Conservation (phyloP, 345 rosid species). For the Hibiscus syriacus region DNA sequence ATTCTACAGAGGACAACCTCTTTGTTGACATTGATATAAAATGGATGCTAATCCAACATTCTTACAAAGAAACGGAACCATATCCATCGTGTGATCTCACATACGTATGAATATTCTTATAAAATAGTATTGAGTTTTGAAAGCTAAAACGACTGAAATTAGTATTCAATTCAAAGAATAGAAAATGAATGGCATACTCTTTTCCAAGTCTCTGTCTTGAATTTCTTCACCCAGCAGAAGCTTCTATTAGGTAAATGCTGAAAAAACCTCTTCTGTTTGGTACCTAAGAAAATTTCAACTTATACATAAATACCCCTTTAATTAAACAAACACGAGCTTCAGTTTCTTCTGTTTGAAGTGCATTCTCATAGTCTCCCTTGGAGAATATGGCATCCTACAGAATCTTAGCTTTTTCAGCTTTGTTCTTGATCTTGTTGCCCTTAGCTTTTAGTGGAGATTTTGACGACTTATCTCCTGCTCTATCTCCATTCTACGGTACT, state of each 20-base stretch:
- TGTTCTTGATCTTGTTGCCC: conserved; percentile 20
- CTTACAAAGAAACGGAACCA: not conserved
- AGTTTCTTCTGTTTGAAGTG: conserved; percentile 1
- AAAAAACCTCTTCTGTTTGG: not conserved
- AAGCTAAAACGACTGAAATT: not conserved
- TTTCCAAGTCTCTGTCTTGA: no score
- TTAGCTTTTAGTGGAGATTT: conserved; percentile 14
- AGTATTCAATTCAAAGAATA: not conserved
- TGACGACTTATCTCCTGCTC: conserved; percentile 14
- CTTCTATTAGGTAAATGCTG: not conserved
- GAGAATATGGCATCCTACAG: conserved; percentile 21
- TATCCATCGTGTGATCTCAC: not conserved
- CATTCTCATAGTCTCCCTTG: not conserved
- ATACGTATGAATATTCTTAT: not conserved
- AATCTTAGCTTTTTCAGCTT: conserved; percentile 16
- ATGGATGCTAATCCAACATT: not conserved
- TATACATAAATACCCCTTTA: not conserved
- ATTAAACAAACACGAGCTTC: not conserved
- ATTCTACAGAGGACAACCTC: not conserved
- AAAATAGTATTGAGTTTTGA: not conserved
- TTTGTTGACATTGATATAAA: no score
- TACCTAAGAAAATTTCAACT: not conserved
- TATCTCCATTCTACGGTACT: conserved; percentile 22
- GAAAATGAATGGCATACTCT: no score
- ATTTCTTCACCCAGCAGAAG: not conserved